Evolutionary conservation across 805 yeast genomes (phyloP).

Genomic region (Peterozyma xylosa): DNA sequence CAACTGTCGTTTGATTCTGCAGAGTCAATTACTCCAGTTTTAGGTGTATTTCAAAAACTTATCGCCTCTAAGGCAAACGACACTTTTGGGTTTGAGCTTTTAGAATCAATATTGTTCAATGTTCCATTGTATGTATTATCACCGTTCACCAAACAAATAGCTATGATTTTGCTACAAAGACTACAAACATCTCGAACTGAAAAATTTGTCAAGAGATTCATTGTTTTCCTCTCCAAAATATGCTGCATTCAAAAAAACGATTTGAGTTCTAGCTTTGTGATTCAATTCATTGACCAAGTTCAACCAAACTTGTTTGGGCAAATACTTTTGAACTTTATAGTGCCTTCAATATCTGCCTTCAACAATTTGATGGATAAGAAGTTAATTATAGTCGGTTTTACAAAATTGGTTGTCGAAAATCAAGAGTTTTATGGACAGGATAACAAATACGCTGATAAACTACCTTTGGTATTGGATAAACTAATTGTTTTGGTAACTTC

Average conservation of each 20-base stretch:
- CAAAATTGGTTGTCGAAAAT: constrained; percentile 31
- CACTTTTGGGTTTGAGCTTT: constrained; percentile 72
- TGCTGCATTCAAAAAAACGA: constrained; percentile 13
- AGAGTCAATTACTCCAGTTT: constrained; percentile 57
- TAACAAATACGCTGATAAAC: constrained; percentile 33
- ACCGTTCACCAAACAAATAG: constrained; percentile 61
- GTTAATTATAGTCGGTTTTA: constrained; percentile 40
- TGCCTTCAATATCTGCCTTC: constrained; percentile 38
- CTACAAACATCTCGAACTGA: constrained; percentile 79
- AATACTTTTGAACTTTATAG: constrained; percentile 38
- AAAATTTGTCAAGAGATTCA: constrained; percentile 64
- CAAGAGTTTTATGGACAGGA: constrained; percentile 18
- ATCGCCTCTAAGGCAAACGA: constrained; percentile 82
- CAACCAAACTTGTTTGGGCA: constrained; percentile 55
- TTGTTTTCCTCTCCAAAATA: constrained; percentile 45
- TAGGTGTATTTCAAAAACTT: constrained; percentile 95
- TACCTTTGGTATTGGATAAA: constrained; percentile 34
- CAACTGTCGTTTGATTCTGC: constrained; percentile 28
- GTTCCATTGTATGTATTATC: constrained; percentile 44
- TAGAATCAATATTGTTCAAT: constrained; percentile 58
- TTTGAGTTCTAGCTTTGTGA: constrained; percentile 35
- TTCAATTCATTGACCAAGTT: constrained; percentile 63
- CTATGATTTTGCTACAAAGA: constrained; percentile 69
- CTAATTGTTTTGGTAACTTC: constrained; percentile 28
- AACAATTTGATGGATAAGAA: constrained; percentile 35